These are phyloP conservation scores for Ceriops decandra DNA, from an alignment of 345 rosid species.

Conservation along the genomic window DNA sequence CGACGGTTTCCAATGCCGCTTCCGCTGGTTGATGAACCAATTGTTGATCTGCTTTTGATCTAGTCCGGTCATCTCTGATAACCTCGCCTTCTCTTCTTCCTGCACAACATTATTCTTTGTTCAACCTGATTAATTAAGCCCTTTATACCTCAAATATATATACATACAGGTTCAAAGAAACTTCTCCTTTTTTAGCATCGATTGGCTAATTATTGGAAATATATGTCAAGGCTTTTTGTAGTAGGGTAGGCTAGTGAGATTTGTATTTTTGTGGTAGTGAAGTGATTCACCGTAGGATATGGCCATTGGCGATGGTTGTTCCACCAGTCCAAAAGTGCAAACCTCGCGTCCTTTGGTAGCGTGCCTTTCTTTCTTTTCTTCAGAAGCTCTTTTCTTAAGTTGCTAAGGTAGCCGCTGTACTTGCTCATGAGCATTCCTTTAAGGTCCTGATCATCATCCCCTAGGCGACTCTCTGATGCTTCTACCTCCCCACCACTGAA, in stretches of 20 bases:
- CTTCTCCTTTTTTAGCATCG: too few relatives aligned
- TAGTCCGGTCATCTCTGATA: slow-evolving; percentile 31
- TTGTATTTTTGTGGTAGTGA: background rate
- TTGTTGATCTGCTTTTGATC: slow-evolving; percentile 28
- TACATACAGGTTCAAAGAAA: too few relatives aligned
- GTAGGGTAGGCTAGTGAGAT: background rate
- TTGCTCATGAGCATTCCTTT: slow-evolving; percentile 52
- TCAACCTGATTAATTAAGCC: too few relatives aligned
- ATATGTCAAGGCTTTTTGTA: background rate
- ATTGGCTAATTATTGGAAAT: background rate
- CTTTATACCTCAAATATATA: too few relatives aligned
- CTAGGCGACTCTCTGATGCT: slow-evolving; percentile 15
- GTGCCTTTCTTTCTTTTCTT: slow-evolving; percentile 62
- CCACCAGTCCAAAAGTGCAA: slow-evolving; percentile 58
- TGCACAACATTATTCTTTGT: slow-evolving; percentile 13
- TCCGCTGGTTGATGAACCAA: slow-evolving; percentile 30
- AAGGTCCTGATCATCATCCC: slow-evolving; percentile 20
- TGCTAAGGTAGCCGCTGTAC: slow-evolving; percentile 55
- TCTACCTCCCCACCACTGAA: slow-evolving; percentile 43
- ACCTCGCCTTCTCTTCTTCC: slow-evolving; percentile 56
- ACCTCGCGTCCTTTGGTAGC: slow-evolving; percentile 58
- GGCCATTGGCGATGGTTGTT: slow-evolving; percentile 57
- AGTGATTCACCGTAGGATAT: slow-evolving; percentile 54
- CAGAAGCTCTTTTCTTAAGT: slow-evolving; percentile 53
- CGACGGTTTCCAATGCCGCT: slow-evolving; percentile 30